These are phyloP conservation scores for Hypsizygus ulmarius DNA, from an alignment of 1,284 basidiomycete genomes.

Conservation along the genomic window DNA sequence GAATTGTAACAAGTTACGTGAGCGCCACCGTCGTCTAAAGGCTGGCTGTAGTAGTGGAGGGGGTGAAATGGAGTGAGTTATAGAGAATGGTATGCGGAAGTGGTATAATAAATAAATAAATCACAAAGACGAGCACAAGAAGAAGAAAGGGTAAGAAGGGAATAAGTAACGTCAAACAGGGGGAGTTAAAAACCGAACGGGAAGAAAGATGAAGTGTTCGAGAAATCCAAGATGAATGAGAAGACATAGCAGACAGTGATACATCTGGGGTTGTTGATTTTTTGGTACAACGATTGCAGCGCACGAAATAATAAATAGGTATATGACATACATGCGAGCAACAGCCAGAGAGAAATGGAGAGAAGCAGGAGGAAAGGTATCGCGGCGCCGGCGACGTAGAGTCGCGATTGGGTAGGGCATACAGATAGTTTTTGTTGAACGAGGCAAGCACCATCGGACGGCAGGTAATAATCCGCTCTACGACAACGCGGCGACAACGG, in stretches of 20 bases:
- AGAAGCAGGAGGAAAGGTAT: conserved; percentile 15
- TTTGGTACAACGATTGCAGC: conserved; percentile 8
- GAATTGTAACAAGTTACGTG: too few relatives aligned
- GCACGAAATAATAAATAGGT: conserved; percentile 13
- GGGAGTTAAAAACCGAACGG: conserved; percentile 6
- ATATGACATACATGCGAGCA: neutral
- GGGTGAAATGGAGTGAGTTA: too few relatives aligned
- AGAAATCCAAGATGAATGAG: conserved; percentile 11
- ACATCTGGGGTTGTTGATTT: conserved; percentile 9
- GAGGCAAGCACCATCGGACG: too few relatives aligned
- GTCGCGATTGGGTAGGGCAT: conserved; percentile 9
- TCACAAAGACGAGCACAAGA: neutral
- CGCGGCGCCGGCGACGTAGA: conserved; percentile 20
- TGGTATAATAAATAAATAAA: too few relatives aligned
- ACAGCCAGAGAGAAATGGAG: neutral
- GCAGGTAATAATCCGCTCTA: too few relatives aligned
- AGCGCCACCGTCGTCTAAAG: too few relatives aligned
- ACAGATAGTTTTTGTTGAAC: too few relatives aligned
- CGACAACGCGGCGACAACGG: conserved; percentile 10
- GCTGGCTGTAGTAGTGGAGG: too few relatives aligned
- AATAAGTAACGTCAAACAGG: conserved; percentile 17
- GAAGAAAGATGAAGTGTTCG: conserved; percentile 1
- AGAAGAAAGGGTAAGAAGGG: conserved; percentile 5
- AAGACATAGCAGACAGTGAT: conserved; percentile 13
- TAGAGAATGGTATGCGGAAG: too few relatives aligned